phyloP scores from a whole-genome alignment of 2,329 filamentous ascomycete genomes.

The Elsinoe arachidis region DNA sequence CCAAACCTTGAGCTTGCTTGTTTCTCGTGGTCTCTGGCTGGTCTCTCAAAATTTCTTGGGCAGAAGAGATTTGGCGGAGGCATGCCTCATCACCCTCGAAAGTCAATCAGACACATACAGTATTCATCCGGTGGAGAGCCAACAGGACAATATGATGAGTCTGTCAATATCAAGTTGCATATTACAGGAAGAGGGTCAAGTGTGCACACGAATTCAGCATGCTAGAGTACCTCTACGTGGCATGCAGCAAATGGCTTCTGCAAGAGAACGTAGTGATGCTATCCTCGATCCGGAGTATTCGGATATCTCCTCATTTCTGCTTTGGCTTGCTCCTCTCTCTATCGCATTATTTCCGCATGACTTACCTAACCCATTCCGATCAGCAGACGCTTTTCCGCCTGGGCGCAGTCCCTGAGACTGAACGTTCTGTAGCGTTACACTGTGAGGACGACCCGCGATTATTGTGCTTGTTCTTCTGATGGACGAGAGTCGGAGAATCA shows the following conservation, averaged over 20 bases:
- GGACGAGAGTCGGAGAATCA: background rate
- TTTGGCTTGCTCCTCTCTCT: background rate
- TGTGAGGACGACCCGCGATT: background rate
- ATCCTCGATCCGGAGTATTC: background rate
- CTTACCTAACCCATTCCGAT: background rate
- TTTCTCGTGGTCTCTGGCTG: too few relatives aligned
- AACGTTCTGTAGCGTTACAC: background rate
- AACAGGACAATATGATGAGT: too few relatives aligned
- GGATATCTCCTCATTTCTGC: background rate
- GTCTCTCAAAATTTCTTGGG: too few relatives aligned
- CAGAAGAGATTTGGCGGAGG: too few relatives aligned
- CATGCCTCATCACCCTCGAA: too few relatives aligned
- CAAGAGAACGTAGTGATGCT: background rate
- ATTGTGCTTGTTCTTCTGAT: background rate
- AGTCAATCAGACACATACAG: too few relatives aligned
- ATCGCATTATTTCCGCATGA: background rate
- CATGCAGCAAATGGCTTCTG: background rate
- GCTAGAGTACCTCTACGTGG: background rate
- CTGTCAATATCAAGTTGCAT: too few relatives aligned
- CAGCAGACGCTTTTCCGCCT: background rate
- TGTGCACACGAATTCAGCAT: background rate
- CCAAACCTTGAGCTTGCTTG: too few relatives aligned
- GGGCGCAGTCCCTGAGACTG: background rate
- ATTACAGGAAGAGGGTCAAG: too few relatives aligned
- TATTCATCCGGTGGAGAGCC: too few relatives aligned